Conservation (phyloP, 768 basidiomycete genomes). For the Scleroderma citrinum region DNA sequence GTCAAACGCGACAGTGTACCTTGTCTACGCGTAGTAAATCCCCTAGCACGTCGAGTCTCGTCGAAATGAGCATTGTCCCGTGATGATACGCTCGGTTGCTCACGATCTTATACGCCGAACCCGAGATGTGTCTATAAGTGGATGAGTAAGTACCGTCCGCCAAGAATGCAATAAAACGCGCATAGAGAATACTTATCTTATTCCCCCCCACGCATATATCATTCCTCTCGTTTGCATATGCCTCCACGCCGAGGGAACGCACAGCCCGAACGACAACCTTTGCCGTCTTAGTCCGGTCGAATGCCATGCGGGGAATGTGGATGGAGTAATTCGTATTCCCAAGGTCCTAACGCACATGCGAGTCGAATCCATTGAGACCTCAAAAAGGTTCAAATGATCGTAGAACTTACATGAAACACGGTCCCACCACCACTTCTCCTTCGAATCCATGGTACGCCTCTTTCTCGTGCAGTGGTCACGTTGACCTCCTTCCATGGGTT, state of each 20-base stretch:
- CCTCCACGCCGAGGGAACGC: constrained; percentile 66
- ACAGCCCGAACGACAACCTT: constrained; percentile 75
- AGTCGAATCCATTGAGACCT: background rate
- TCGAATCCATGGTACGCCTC: constrained; percentile 70
- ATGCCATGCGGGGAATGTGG: constrained; percentile 74
- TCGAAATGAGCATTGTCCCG: constrained; percentile 96
- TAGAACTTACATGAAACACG: constrained; percentile 82
- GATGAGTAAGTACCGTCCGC: background rate
- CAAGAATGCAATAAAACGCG: no score
- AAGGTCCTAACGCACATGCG: constrained; percentile 65
- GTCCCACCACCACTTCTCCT: constrained; percentile 91
- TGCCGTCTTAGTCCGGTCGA: constrained; percentile 75
- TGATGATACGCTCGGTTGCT: constrained; percentile 92
- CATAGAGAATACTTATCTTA: constrained; percentile 66
- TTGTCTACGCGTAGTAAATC: constrained; percentile 63
- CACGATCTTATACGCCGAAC: constrained; percentile 95
- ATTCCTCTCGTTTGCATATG: constrained; percentile 81
- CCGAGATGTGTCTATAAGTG: constrained; percentile 66
- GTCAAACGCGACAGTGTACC: constrained; percentile 34
- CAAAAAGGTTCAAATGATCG: background rate
- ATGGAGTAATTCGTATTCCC: constrained; percentile 98
- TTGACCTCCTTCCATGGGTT: constrained; percentile 99
- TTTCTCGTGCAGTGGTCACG: constrained; percentile 45
- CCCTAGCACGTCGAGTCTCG: constrained; percentile 64
- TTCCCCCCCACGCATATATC: constrained; percentile 79